These are phyloP conservation scores for Petrea volubilis DNA, from an alignment of 257 asterid species.

Conservation along the genomic window DNA sequence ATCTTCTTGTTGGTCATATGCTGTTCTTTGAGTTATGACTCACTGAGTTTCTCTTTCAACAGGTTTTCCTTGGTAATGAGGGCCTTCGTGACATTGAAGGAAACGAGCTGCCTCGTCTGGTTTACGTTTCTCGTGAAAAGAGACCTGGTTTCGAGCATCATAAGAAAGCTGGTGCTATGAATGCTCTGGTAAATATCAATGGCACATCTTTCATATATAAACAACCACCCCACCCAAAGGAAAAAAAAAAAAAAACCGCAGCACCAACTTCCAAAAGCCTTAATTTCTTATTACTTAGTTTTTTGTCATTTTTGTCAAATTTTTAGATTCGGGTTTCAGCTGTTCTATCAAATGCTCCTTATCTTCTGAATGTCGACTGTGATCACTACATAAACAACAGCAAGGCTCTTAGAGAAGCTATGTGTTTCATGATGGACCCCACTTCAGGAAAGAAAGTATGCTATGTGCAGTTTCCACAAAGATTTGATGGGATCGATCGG, in stretches of 20 bases:
- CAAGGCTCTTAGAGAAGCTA: conserved; percentile 91
- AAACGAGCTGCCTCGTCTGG: conserved; percentile 64
- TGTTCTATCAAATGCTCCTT: conserved; percentile 90
- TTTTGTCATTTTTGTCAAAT: neutral
- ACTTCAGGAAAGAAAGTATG: conserved; percentile 83
- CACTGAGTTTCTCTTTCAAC: conserved; percentile 21
- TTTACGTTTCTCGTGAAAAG: conserved; percentile 93
- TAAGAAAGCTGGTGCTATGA: conserved; percentile 97
- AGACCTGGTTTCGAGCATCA: conserved; percentile 94
- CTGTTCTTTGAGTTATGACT: neutral
- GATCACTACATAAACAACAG: conserved; percentile 94
- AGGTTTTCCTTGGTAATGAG: conserved; percentile 85
- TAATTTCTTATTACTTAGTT: neutral
- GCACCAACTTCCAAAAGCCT: neutral
- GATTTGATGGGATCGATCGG: conserved; percentile 90
- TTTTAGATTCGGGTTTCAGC: conserved; percentile 90
- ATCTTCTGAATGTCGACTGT: conserved; percentile 83
- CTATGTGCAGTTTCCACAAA: conserved; percentile 92
- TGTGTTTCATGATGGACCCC: conserved; percentile 99
- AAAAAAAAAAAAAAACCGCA: too few species aligned
- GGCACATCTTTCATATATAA: neutral
- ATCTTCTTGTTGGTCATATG: neutral
- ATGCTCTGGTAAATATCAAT: conserved; percentile 63
- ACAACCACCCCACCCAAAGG: neutral
- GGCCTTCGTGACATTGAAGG: conserved; percentile 73